Evolutionary conservation across 2,329 filamentous ascomycete genomes (phyloP).

Genomic region (Dactylellina cionopaga): DNA sequence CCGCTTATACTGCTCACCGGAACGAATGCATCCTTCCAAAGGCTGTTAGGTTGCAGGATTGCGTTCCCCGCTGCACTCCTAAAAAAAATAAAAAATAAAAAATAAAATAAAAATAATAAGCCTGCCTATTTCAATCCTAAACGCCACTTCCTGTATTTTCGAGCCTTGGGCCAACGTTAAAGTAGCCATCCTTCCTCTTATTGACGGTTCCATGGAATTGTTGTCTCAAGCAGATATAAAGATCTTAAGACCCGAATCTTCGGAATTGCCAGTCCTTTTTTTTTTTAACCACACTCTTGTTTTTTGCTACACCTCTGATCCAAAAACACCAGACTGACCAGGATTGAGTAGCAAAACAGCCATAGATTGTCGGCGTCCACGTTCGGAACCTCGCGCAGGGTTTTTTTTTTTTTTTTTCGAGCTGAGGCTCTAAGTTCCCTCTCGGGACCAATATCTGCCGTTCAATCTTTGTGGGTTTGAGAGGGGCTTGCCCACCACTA

Average conservation of each 20-base stretch:
- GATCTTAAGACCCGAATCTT: too few relatives aligned
- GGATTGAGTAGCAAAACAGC: conserved; percentile 15
- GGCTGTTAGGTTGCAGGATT: conserved; percentile 26
- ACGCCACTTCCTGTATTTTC: conserved; percentile 33
- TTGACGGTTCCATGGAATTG: too few relatives aligned
- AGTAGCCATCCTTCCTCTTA: conserved; percentile 24
- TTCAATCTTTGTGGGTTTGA: conserved; percentile 47
- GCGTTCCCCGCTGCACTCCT: too few relatives aligned
- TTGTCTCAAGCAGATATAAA: too few relatives aligned
- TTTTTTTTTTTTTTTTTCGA: too few relatives aligned
- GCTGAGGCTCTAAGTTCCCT: conserved; percentile 7
- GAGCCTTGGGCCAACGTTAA: conserved; percentile 10
- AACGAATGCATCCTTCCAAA: conserved; percentile 39
- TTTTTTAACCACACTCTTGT: conserved; percentile 21
- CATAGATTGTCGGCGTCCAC: conserved; percentile 45
- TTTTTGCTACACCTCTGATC: not conserved
- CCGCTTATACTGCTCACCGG: conserved; percentile 24
- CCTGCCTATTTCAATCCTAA: conserved; percentile 17
- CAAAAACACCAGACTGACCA: conserved; percentile 24
- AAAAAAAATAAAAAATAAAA: too few relatives aligned
- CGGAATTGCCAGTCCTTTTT: too few relatives aligned
- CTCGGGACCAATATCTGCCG: conserved; percentile 32
- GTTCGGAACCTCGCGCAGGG: conserved; percentile 53
- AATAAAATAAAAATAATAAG: too few relatives aligned
- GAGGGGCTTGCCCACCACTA: conserved; percentile 44